phyloP scores from a whole-genome alignment of 2,329 filamentous ascomycete genomes.

The Colletotrichum sojae region DNA sequence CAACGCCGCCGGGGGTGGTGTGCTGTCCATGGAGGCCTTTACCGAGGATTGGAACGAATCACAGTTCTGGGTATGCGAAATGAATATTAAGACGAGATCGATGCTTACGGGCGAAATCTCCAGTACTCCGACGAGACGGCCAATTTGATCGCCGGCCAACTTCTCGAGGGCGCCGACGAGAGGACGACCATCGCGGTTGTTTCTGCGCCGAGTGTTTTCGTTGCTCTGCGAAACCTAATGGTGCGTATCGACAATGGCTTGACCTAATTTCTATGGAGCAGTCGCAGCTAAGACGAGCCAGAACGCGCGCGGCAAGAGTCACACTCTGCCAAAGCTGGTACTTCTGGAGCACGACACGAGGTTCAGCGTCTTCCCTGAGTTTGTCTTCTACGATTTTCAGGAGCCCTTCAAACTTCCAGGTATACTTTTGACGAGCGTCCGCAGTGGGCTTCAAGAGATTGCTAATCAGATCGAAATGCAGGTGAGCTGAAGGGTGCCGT shows the following conservation, averaged over 20 bases:
- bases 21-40: constrained; percentile 75
- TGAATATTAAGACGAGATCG: background rate
- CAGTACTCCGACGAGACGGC: constrained; percentile 83
- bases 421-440: constrained; percentile 44
- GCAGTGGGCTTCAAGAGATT: background rate
- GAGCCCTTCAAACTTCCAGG: constrained; percentile 76
- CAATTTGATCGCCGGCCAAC: constrained; percentile 70
- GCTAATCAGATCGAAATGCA: constrained; percentile 42
- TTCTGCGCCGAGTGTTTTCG: constrained; percentile 83
- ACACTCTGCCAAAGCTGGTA: constrained; percentile 68
- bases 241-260: constrained; percentile 54
- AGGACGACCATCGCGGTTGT: constrained; percentile 77
- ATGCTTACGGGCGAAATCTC: background rate
- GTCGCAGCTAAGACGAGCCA: background rate
- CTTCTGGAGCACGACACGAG: constrained; percentile 82
- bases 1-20: constrained; percentile 41
- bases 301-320: constrained; percentile 43
- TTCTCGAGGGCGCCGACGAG: constrained; percentile 72
- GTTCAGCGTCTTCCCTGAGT: constrained; percentile 82
- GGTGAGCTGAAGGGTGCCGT: constrained; percentile 72
- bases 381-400: constrained; percentile 81
- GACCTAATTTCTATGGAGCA: background rate
- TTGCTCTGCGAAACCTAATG: constrained; percentile 80
- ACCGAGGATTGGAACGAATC: constrained; percentile 86
- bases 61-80: constrained; percentile 80